These are phyloP conservation scores for Botrytis elliptica DNA, from an alignment of 2,329 filamentous ascomycete species.

Conservation along the genomic window DNA sequence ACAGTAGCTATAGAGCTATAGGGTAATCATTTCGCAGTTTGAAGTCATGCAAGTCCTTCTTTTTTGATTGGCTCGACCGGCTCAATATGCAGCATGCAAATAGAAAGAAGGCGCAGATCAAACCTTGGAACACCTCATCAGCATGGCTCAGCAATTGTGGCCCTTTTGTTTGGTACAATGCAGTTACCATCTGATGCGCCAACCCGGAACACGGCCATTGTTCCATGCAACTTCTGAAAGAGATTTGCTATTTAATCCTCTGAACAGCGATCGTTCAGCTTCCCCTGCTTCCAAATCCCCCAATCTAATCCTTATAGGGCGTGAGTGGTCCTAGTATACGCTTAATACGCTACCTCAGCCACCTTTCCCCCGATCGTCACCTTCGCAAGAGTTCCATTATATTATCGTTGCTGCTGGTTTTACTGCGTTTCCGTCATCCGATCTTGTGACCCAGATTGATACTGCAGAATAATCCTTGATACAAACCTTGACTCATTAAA, in stretches of 20 bases:
- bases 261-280: neutral
- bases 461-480: neutral
- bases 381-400: neutral
- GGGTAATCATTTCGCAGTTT: neutral
- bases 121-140: neutral
- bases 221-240: slow-evolving; percentile 6
- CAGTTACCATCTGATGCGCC: slow-evolving; percentile 7
- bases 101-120: slow-evolving; percentile 8
- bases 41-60: neutral
- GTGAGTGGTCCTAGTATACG: neutral
- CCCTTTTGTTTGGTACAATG: neutral
- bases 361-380: slow-evolving; percentile 4
- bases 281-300: neutral
- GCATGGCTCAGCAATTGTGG: slow-evolving; percentile 2
- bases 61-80: slow-evolving; percentile 1
- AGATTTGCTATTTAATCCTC: neutral
- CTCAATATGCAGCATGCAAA: neutral
- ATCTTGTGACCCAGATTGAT: neutral
- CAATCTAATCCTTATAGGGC: slow-evolving; percentile 18
- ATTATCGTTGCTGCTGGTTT: neutral
- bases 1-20: neutral
- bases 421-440: neutral
- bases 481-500: neutral
- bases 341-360: slow-evolving; percentile 2
- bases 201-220: slow-evolving; percentile 17